Conservation (phyloP, 73 alveolate species). For the Paramecium sonneborni region DNA sequence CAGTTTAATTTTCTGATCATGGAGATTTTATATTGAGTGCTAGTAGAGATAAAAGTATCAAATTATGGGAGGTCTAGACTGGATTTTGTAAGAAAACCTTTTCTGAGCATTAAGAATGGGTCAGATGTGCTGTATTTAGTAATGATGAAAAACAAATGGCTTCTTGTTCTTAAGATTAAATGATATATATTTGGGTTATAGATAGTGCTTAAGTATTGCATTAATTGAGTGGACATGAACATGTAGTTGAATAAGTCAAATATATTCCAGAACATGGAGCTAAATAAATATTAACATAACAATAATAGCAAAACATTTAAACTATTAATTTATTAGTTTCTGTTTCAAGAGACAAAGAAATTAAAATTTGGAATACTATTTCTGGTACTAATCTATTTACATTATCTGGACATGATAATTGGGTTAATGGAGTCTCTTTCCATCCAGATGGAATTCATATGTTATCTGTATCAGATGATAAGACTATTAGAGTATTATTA, state of each 20-base stretch:
- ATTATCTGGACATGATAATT: conserved; percentile 92
- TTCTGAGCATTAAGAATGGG: conserved; percentile 93
- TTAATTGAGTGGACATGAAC: conserved; percentile 77
- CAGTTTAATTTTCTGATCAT: conserved; percentile 81
- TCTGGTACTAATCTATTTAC: conserved; percentile 74
- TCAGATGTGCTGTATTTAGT: conserved; percentile 77
- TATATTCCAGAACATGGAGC: conserved; percentile 71
- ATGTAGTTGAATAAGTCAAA: conserved; percentile 77
- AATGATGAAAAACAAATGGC: conserved; percentile 79
- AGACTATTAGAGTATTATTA: conserved; percentile 74
- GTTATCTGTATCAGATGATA: conserved; percentile 81
- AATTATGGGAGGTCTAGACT: conserved; percentile 90
- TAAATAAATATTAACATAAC: conserved; percentile 47
- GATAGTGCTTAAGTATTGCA: conserved; percentile 66
- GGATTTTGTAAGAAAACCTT: conserved; percentile 89
- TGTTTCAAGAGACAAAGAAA: conserved; percentile 88
- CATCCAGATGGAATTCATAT: conserved; percentile 77
- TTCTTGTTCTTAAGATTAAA: conserved; percentile 83
- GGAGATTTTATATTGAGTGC: conserved; percentile 86
- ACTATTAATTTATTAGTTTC: conserved; percentile 80
- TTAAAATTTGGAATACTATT: conserved; percentile 89
- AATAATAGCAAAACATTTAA: conserved; percentile 60
- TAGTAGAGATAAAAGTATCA: conserved; percentile 89
- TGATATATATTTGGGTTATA: conserved; percentile 85
- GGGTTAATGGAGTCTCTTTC: conserved; percentile 90